Evolutionary conservation across 2,329 filamentous ascomycete genomes (phyloP).

Genomic region (Rutstroemia sp.): DNA sequence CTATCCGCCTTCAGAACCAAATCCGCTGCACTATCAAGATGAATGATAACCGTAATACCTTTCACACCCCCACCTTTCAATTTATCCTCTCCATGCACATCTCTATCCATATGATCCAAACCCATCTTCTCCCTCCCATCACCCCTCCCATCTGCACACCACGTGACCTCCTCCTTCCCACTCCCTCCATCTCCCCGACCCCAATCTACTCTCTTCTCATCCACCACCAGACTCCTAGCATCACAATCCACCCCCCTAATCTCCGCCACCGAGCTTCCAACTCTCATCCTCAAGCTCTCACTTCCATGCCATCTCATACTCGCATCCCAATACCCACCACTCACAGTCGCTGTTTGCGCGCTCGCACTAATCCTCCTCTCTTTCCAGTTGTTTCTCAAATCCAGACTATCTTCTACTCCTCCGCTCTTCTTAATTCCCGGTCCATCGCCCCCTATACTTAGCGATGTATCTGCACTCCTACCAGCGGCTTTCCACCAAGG

Average conservation of each 20-base stretch:
- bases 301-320: neutral
- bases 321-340: neutral
- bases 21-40: conserved; percentile 19
- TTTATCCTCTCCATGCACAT: neutral
- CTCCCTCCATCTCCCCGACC: no score
- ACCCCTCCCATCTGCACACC: neutral
- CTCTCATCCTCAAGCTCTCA: neutral
- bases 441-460: neutral
- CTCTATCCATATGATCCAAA: neutral
- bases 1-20: conserved; percentile 16
- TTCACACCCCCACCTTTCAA: conserved; percentile 5
- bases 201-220: neutral
- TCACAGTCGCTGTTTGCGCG: neutral
- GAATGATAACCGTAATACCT: conserved; percentile 22
- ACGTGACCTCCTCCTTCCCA: neutral
- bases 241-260: neutral
- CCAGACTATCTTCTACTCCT: neutral
- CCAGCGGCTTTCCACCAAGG: no score
- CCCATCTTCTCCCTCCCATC: neutral
- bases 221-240: neutral
- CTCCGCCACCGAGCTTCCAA: neutral
- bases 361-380: neutral
- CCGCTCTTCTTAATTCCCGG: neutral
- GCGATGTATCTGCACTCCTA: no score
- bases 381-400: neutral